phyloP scores from a whole-genome alignment of 495 filamentous ascomycete genomes.

The Saxispiralis lemnorum region DNA sequence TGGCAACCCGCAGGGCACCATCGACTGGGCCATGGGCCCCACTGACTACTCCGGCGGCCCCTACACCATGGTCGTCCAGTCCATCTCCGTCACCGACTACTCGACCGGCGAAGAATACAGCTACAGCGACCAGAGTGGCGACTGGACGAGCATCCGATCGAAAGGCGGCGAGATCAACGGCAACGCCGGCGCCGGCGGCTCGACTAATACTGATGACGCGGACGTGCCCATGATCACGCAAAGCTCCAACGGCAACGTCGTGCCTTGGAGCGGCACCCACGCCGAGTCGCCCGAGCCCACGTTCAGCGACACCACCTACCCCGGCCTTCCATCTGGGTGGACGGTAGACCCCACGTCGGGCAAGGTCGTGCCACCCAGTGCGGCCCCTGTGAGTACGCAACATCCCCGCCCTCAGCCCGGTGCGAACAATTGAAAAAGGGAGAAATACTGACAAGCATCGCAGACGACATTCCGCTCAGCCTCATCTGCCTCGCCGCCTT shows the following conservation, averaged over 20 bases:
- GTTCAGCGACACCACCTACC: conserved; percentile 29
- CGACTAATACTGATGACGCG: conserved; percentile 23
- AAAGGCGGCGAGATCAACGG: conserved; percentile 50
- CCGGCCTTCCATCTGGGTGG: conserved; percentile 53
- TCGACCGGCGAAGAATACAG: conserved; percentile 69
- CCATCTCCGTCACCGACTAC: conserved; percentile 66
- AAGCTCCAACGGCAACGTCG: conserved; percentile 34
- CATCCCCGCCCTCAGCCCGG: conserved; percentile 1
- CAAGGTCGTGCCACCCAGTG: conserved; percentile 43
- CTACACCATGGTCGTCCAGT: conserved; percentile 69
- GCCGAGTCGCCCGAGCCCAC: conserved; percentile 27
- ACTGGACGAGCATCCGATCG: conserved; percentile 63
- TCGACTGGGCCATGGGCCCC: conserved; percentile 71
- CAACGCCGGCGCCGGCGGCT: conserved; percentile 23
- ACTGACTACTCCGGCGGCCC: conserved; percentile 67
- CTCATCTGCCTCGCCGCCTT: conserved; percentile 32
- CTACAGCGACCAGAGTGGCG: conserved; percentile 59
- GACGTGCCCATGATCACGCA: conserved; percentile 38
- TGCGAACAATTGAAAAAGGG: conserved; percentile 8
- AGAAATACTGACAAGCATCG: conserved; percentile 19
- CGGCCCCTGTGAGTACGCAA: conserved; percentile 32
- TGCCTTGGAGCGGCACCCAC: conserved; percentile 51
- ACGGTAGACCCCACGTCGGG: conserved; percentile 46
- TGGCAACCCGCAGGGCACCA: conserved; percentile 53
- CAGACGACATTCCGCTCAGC: conserved; percentile 30